Evolutionary conservation across 805 yeast genomes (phyloP), one percentile per base, ranked within the genome.

Genomic region (Candida xyloterini): DNA sequence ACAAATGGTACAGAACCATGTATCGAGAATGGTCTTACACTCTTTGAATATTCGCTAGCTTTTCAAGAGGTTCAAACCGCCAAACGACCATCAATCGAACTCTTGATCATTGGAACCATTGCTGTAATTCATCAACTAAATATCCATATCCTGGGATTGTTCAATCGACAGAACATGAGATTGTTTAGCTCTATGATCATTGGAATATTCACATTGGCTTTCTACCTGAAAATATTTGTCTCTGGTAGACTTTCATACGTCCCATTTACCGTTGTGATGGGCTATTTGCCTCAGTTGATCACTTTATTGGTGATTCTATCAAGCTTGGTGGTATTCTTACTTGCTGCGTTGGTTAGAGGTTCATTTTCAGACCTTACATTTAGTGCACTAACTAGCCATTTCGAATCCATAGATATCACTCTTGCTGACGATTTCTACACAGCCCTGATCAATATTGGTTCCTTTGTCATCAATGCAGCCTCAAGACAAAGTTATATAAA

Each of bases 41-140:
- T 84, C 25, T 83, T 84, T 60, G 93, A 85, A 57, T 82, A 79
- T 51, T 81, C 91, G 4, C 57, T 83, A 11, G 85, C 87, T 10
- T 82, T 82, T 54, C 90, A 84, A 52, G 93, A 84, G 50, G 79
- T 74, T 42, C 83, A 73, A 56, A 67, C 70, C 30, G 62, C 67
- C 24, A 63, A 39, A 38, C 62, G 70, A 34, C 87, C 79, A 23
- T 72, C 79, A 1, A 72, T 67, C 34, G 85, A 71, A 53, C 63
- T 74, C 32, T 66, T 75, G 30, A 60, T 69, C 8, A 65, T 78
- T 3, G 70, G 80, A n/a, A 43, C 78, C 7, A 73, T 78, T 51
- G 79, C 83, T 43, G 57, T 83, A 1, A 39, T 70, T 0, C 78
- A 78, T 43, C 89, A 85, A 50, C 47, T 82, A 8, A 61, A 73